Evolutionary conservation across 2,329 filamentous ascomycete genomes (phyloP), one percentile per base, ranked within the genome.

Genomic region (Monilinia fructicola): DNA sequence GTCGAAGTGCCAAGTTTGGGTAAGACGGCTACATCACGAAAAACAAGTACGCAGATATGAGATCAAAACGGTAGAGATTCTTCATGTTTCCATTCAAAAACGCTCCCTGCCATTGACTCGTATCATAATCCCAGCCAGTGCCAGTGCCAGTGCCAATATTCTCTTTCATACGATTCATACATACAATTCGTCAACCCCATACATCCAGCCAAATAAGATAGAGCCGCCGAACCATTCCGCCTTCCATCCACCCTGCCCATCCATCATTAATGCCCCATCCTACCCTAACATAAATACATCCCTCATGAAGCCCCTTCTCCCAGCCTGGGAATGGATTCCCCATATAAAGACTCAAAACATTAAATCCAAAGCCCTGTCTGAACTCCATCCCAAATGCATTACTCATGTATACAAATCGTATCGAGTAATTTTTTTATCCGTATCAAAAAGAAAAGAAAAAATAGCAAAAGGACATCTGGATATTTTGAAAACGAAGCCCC

Each of bases 371-470:
- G 28, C 21, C 58, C 58, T 23, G 44, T 50, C 28, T 50, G 44
- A 60, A 60, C 58, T 60, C 58, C 58, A 50, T 18, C 23, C 58
- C 58, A 50, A 60, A 60, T 60, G 58, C 58, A 50, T 60, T 60
- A 60, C 58, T 44, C 58, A 38, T 60, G 58, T 60, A 60, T 60
- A 60, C 58, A 60, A 46, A 60, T 50, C 44, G 58, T 60, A 50
- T 60, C n/a, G 44, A 50, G 58, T 60, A 50, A 60, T 50, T 60
- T 38, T 56, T 60, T 60, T 60, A 50, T 50, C 58, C 58, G 58
- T 50, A 50, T 60, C n/a, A 60, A 50, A 59, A 42, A 21, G 31
- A 35, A 26, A 35, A 38, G n/a, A 48, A 38, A 48, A 60, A 60
- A 35, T n/a, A 60, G 35, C 16, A 35, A 59, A 48, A 50, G 50